Conservation (phyloP, 2,329 filamentous ascomycete species). For the Pseudocercospora pini-densiflorae region DNA sequence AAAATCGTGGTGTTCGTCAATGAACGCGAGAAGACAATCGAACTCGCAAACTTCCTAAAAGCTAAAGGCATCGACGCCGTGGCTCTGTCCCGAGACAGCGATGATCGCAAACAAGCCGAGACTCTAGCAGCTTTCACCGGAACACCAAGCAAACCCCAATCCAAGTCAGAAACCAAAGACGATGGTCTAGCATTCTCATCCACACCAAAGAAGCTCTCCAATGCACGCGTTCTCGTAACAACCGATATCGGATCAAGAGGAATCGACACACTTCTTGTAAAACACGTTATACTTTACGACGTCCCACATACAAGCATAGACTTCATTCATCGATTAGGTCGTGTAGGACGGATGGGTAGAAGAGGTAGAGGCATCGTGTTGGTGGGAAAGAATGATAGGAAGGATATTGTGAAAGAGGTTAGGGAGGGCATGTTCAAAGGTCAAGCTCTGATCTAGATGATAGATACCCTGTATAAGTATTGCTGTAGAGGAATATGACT, state of each 20-base stretch:
- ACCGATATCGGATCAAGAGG: conserved; percentile 92
- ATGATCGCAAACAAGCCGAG: conserved; percentile 75
- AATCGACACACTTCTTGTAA: conserved; percentile 90
- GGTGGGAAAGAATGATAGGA: conserved; percentile 85
- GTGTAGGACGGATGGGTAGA: conserved; percentile 90
- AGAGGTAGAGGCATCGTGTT: conserved; percentile 88
- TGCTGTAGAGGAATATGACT: not conserved
- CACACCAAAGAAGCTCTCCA: conserved; percentile 60
- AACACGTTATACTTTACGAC: conserved; percentile 92
- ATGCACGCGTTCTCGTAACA: conserved; percentile 89
- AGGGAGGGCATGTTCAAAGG: conserved; percentile 70
- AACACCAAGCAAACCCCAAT: conserved; percentile 12
- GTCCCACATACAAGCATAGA: conserved; percentile 98
- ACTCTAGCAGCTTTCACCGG: conserved; percentile 77
- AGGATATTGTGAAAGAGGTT: conserved; percentile 89
- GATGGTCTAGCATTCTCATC: not conserved
- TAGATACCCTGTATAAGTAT: not conserved
- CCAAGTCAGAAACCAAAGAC: not conserved
- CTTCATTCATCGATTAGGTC: conserved; percentile 93
- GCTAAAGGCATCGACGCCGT: conserved; percentile 88
- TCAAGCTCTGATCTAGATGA: conserved; percentile 51
- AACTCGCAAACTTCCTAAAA: conserved; percentile 77
- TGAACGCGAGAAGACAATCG: conserved; percentile 84
- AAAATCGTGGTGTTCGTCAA: conserved; percentile 96
- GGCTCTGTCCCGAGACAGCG: conserved; percentile 82